Evolutionary conservation across 1,284 basidiomycete genomes (phyloP).

Genomic region (Boletus sp.): DNA sequence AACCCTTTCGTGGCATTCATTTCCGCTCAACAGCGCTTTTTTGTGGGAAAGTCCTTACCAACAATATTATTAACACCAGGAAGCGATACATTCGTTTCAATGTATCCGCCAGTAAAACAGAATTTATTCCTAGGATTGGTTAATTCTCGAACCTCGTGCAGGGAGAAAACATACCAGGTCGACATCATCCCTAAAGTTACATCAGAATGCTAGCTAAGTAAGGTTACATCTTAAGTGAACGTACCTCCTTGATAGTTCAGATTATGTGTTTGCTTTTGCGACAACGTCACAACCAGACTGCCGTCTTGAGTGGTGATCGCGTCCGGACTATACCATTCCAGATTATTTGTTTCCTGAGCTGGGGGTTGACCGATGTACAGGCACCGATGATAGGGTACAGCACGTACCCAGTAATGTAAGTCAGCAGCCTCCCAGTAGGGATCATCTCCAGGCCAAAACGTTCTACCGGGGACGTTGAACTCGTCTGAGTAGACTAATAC

Average conservation of each 20-base stretch:
- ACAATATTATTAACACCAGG: slow-evolving; percentile 58
- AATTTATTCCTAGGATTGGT: slow-evolving; percentile 63
- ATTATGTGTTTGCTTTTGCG: slow-evolving; percentile 50
- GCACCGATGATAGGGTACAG: slow-evolving; percentile 23
- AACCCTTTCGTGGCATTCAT: slow-evolving; percentile 37
- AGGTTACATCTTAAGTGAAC: slow-evolving; percentile 2
- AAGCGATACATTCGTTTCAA: slow-evolving; percentile 59
- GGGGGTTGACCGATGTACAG: slow-evolving; percentile 45
- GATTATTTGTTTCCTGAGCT: slow-evolving; percentile 43
- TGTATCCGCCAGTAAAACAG: slow-evolving; percentile 72
- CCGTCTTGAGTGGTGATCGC: slow-evolving; percentile 68
- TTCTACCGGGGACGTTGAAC: slow-evolving; percentile 70
- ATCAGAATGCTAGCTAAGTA: slow-evolving; percentile 5
- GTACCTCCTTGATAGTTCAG: slow-evolving; percentile 61
- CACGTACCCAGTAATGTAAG: slow-evolving; percentile 54
- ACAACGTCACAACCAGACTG: slow-evolving; percentile 63
- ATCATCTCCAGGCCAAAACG: slow-evolving; percentile 70
- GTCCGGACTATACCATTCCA: slow-evolving; percentile 69
- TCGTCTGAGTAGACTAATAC: slow-evolving; percentile 76
- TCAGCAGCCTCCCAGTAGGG: slow-evolving; percentile 77
- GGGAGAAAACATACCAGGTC: slow-evolving; percentile 28
- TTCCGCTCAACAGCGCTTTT: not conserved
- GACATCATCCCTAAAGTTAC: slow-evolving; percentile 37
- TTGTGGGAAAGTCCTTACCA: slow-evolving; percentile 40
- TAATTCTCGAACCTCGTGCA: not conserved